Conservation (phyloP, 495 filamentous ascomycete species). For the Aspergillus campestris region DNA sequence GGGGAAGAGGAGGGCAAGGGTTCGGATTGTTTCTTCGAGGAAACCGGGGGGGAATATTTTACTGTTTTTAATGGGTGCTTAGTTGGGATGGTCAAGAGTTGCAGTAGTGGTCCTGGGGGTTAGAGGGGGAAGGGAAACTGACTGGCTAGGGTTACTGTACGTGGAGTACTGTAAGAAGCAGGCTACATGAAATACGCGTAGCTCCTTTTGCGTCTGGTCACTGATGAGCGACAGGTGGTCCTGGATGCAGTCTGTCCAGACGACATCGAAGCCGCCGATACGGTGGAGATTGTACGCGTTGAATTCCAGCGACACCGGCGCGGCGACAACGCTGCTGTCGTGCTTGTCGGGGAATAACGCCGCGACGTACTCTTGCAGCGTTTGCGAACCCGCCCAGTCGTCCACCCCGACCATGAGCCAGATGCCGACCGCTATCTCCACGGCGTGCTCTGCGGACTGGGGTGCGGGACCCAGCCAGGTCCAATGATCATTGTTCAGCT, state of each 20-base stretch:
- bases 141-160: neutral
- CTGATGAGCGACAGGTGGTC: conserved; percentile 5
- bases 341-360: neutral
- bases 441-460: neutral
- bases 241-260: conserved; percentile 6
- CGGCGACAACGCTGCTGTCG: neutral
- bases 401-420: conserved; percentile 3
- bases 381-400: conserved; percentile 1
- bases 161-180: conserved; percentile 3
- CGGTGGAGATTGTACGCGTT: conserved; percentile 3
- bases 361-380: conserved; percentile 6
- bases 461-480: neutral
- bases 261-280: conserved; percentile 9
- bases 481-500: neutral
- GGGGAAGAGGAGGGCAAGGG: conserved; percentile 17
- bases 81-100: neutral
- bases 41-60: conserved; percentile 10
- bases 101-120: too few relatives aligned
- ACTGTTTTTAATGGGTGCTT: neutral
- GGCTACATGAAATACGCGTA: conserved; percentile 6
- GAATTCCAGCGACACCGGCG: conserved; percentile 3
- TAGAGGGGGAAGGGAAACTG: too few relatives aligned
- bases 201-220: conserved; percentile 1
- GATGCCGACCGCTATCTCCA: conserved; percentile 1
- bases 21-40: conserved; percentile 15